These are phyloP conservation scores for Tricholoma bakamatsutake DNA, from an alignment of 768 basidiomycete genomes.

Conservation along the genomic window DNA sequence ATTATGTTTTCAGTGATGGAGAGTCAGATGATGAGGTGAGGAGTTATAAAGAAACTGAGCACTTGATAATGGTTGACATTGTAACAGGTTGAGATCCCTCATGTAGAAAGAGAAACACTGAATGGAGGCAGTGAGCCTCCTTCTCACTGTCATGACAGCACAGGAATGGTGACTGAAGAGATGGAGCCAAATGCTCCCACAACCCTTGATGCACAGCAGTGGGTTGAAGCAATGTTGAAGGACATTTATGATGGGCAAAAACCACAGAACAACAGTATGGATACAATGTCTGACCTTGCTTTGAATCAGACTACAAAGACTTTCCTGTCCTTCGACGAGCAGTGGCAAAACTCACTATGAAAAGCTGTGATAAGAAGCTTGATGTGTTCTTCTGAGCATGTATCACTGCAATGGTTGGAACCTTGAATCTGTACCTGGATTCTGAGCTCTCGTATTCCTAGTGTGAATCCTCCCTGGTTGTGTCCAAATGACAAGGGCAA, in stretches of 20 bases:
- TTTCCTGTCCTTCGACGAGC: conserved; percentile 11
- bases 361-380: conserved; percentile 22
- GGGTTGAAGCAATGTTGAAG: not conserved
- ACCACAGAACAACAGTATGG: not conserved
- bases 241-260: not conserved
- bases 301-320: conserved; percentile 1
- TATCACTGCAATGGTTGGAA: conserved; percentile 26
- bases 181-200: not conserved
- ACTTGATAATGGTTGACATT: not conserved
- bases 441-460: too few relatives aligned
- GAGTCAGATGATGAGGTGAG: too few relatives aligned
- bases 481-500: conserved; percentile 20
- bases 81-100: not conserved
- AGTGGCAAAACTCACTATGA: conserved; percentile 12
- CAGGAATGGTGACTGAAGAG: not conserved
- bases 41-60: not conserved
- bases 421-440: not conserved
- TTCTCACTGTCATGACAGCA: not conserved
- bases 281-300: conserved; percentile 4
- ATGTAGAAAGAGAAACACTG: not conserved
- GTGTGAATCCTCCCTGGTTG: conserved; percentile 16
- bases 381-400: conserved; percentile 24
- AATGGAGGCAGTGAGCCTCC: not conserved
- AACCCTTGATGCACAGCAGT: not conserved
- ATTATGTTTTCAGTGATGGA: too few relatives aligned